Evolutionary conservation across 306 rosid genomes (phyloP).

Genomic region (cucumber (Cucumis sativus)): DNA sequence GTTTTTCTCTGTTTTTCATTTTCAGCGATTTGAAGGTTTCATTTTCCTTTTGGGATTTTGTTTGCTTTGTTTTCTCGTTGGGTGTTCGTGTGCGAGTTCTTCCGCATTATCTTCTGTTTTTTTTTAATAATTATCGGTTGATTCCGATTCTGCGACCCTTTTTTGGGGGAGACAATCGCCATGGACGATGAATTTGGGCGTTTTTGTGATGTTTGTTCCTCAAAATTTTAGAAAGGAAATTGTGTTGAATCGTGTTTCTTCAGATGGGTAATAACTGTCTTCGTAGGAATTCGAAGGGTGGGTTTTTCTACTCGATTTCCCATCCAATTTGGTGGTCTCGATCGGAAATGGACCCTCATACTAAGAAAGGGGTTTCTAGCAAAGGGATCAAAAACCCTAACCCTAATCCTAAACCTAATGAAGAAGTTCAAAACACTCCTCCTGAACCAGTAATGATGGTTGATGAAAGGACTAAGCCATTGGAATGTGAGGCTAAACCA

Average conservation of each 20-base stretch:
- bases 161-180: neutral
- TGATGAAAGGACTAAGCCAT: constrained; percentile 17
- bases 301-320: constrained; percentile 16
- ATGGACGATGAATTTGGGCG: neutral
- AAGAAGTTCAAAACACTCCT: constrained; percentile 24
- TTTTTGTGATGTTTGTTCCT: neutral
- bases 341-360: constrained; percentile 6
- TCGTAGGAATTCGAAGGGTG: constrained; percentile 22
- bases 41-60: neutral
- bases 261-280: constrained; percentile 84
- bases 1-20: neutral
- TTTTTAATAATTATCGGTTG: neutral
- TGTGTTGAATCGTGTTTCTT: neutral
- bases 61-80: neutral
- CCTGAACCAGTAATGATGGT: constrained; percentile 42
- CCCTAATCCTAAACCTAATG: neutral
- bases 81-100: neutral
- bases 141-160: neutral
- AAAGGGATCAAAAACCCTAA: constrained; percentile 5
- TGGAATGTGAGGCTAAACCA: constrained; percentile 3
- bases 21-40: neutral
- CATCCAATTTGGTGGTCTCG: constrained; percentile 35
- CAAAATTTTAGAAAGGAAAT: constrained; percentile 1
- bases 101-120: neutral
- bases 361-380: neutral